phyloP scores from a whole-genome alignment of 805 yeast species.

The Wickerhamomyces mucosus region DNA sequence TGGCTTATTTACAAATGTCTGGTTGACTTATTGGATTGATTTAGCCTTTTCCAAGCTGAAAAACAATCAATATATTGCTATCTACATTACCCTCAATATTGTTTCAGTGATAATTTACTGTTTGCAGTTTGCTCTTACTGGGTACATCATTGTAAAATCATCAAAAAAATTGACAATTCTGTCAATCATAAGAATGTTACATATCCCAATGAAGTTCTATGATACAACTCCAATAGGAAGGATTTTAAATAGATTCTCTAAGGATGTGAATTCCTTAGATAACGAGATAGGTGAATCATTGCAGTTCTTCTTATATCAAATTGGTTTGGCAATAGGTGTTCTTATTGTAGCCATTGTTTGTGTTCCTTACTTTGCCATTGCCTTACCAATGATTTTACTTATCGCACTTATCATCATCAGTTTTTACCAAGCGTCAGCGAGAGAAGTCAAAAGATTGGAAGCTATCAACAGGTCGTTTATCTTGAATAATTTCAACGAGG shows the following conservation, averaged over 20 bases:
- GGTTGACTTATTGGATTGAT: conserved; percentile 72
- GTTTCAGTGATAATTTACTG: conserved; percentile 33
- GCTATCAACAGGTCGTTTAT: conserved; percentile 61
- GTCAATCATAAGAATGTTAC: conserved; percentile 47
- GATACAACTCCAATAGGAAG: conserved; percentile 82
- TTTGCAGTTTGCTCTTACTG: conserved; percentile 24
- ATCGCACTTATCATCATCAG: conserved; percentile 35
- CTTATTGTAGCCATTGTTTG: conserved; percentile 55
- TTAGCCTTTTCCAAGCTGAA: conserved; percentile 34
- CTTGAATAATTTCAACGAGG: conserved; percentile 61
- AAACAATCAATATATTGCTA: conserved; percentile 55
- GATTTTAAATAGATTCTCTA: conserved; percentile 71
- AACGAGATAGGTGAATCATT: conserved; percentile 61
- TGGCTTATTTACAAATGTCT: conserved; percentile 56
- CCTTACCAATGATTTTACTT: conserved; percentile 38
- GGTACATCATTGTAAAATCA: conserved; percentile 6
- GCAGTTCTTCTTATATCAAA: conserved; percentile 39
- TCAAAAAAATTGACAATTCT: conserved; percentile 24
- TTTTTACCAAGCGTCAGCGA: conserved; percentile 58
- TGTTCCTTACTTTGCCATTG: conserved; percentile 66
- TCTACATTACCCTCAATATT: conserved; percentile 45
- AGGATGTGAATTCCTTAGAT: conserved; percentile 73
- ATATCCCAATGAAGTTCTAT: conserved; percentile 70
- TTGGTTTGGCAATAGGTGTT: conserved; percentile 44
- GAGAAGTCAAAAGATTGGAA: conserved; percentile 72